Evolutionary conservation across 1,139 yeast genomes (phyloP), one percentile per base, ranked within the genome.

Genomic region (Sugiyamaella japonica): DNA sequence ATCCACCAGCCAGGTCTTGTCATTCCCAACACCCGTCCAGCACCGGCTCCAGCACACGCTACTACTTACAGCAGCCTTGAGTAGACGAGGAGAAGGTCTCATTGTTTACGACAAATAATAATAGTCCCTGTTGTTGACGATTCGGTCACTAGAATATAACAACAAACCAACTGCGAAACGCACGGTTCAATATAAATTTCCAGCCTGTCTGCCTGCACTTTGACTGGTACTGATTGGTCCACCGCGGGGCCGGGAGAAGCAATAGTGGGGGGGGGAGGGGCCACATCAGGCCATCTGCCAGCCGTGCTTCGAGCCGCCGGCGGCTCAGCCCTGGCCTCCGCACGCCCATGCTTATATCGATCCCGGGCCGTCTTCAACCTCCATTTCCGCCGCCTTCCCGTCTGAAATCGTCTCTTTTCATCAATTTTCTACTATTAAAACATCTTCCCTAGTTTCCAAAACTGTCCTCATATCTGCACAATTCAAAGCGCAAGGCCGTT

Each of bases 61-160:
- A 15, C 10, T 16, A 64, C 67, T 48, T 64, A 64, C 67, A 53
- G 69, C 64, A 57, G 65, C 61, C 55, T 61, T 62, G 56, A 65
- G 50, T 48, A 66, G 56, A 44, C 56, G 56, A 50, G 58, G 63
- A 57, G 64, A 52, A 36, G 67, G 65, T 57, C 65, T 55, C 68
- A 65, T 65, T 54, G 15, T 40, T 40, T 17, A 38, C 16, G 42
- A 13, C 15, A 17, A 20, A 20, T 20, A 7, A 36, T n/a, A 34
- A 5, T 3, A 16, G n/a, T n/a, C n/a, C 10, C 10, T 9, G 10
- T 37, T n/a, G 23, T 16, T 37, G 23, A 10, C 23, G 8, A 17
- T 37, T 37, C 41, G 25, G 5, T 29, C n/a, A 12, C 25, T 20
- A 6, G 5, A 20, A 20, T 20, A 20, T 3, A 39, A 38, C 16